These are phyloP conservation scores for Madurella mycetomatis DNA, from an alignment of 2,329 filamentous ascomycete species.

Conservation along the genomic window DNA sequence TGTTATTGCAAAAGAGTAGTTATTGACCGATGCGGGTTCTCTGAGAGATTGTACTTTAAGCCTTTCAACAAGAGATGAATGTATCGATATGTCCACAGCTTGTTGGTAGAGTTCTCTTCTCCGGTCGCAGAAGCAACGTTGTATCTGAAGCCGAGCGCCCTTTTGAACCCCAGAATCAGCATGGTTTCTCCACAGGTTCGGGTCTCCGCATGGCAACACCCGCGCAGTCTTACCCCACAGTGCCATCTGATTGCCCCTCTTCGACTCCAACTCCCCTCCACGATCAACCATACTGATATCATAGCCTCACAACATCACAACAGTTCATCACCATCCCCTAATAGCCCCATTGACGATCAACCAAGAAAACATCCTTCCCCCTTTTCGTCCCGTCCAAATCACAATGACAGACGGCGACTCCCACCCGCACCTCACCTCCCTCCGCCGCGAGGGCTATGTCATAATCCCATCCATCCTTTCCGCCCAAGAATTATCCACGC, in stretches of 20 bases:
- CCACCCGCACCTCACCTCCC: conserved; percentile 27
- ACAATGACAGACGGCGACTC: conserved; percentile 2
- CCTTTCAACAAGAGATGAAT: too few relatives aligned
- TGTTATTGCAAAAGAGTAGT: too few relatives aligned
- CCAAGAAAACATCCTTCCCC: neutral
- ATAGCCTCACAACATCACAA: too few relatives aligned
- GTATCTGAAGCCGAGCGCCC: conserved; percentile 5
- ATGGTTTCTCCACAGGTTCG: conserved; percentile 8
- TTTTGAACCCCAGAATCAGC: neutral
- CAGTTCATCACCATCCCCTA: neutral
- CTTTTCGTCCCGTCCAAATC: neutral
- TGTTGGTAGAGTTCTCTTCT: neutral
- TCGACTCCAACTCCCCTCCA: neutral
- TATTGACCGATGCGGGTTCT: too few relatives aligned
- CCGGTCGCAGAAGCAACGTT: conserved; percentile 12
- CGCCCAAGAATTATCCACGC: conserved; percentile 48
- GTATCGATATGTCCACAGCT: neutral
- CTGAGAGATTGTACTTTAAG: too few relatives aligned
- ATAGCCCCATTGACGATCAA: too few relatives aligned
- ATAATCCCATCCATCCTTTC: conserved; percentile 62
- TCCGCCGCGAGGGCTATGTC: conserved; percentile 72
- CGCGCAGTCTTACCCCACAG: neutral
- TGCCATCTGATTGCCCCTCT: neutral
- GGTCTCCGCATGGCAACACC: conserved; percentile 1
- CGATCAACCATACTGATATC: neutral